Conservation (phyloP, 2,329 filamentous ascomycete genomes). For the Aspergillus alliaceus region DNA sequence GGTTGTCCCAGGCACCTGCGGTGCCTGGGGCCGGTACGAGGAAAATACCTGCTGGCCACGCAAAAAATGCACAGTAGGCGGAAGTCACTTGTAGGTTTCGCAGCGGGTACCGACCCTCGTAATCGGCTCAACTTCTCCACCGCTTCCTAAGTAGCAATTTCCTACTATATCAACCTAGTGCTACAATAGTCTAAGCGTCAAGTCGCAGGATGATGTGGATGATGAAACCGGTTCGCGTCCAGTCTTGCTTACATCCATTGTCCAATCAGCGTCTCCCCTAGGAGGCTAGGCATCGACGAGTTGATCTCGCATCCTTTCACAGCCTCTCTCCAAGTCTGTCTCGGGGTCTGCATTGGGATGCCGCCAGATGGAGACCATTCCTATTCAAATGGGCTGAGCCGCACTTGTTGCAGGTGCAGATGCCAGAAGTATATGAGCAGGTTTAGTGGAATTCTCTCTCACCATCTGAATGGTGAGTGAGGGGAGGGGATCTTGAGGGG, state of each 20-base stretch:
- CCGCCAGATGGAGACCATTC: background rate
- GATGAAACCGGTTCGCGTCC: slow-evolving; percentile 9
- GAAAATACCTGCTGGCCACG: background rate
- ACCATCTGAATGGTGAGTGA: too few relatives aligned
- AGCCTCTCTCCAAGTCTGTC: background rate
- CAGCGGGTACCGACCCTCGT: slow-evolving; percentile 6
- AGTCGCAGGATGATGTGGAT: background rate
- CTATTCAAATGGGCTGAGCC: slow-evolving; percentile 4
- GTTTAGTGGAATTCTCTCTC: too few relatives aligned
- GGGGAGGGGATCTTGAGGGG: too few relatives aligned
- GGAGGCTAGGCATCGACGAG: background rate
- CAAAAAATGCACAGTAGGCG: background rate
- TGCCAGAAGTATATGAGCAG: too few relatives aligned
- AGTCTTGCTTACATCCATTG: slow-evolving; percentile 8
- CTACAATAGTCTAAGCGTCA: background rate
- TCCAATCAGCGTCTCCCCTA: slow-evolving; percentile 5
- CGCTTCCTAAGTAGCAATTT: background rate
- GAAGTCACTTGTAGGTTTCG: background rate
- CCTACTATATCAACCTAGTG: background rate
- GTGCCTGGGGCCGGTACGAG: slow-evolving; percentile 5
- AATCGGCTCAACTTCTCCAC: slow-evolving; percentile 7
- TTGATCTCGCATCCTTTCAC: slow-evolving; percentile 1
- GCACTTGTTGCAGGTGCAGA: background rate
- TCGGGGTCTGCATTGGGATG: slow-evolving; percentile 15
- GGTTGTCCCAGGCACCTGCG: slow-evolving; percentile 12